Percentiles rank a stretch among this genome's conserved stretches.
Evolutionary conservation across 257 asterid species (phyloP).

Genomic region (Plectranthus barbatus): DNA sequence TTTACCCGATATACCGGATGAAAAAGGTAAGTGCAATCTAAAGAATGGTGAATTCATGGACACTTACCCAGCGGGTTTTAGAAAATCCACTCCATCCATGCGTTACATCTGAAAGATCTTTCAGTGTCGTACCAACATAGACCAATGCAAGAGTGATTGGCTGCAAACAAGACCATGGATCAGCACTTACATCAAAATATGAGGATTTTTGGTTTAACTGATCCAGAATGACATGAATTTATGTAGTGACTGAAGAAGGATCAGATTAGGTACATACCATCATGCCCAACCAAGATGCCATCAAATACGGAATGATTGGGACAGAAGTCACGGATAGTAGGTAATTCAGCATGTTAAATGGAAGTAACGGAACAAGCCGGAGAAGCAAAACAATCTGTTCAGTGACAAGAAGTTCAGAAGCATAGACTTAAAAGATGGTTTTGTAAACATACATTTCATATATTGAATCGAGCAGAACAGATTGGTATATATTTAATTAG

Average conservation of each 20-base stretch:
- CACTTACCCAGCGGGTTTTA: slow-evolving; percentile 69
- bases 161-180: slow-evolving; percentile 31
- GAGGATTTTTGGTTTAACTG: no score
- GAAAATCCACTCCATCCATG: slow-evolving; percentile 80
- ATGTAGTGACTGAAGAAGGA: not conserved
- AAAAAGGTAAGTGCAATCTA: not conserved
- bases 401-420: slow-evolving; percentile 7
- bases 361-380: slow-evolving; percentile 81
- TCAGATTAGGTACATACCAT: slow-evolving; percentile 34
- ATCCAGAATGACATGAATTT: not conserved
- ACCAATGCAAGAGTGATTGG: slow-evolving; percentile 84
- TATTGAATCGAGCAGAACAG: no score
- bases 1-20: not conserved
- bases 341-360: slow-evolving; percentile 86
- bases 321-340: slow-evolving; percentile 82
- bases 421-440: not conserved
- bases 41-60: not conserved
- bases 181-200: not conserved
- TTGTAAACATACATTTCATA: not conserved
- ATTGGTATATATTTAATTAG: not conserved
- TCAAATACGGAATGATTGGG: slow-evolving; percentile 48
- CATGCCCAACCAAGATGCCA: slow-evolving; percentile 97
- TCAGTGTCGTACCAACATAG: slow-evolving; percentile 83
- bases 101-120: slow-evolving; percentile 88
- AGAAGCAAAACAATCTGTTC: slow-evolving; percentile 78